Evolutionary conservation across 768 basidiomycete genomes (phyloP), one percentile per base, ranked within the genome.

Genomic region (Termitomyces bulborhizus): DNA sequence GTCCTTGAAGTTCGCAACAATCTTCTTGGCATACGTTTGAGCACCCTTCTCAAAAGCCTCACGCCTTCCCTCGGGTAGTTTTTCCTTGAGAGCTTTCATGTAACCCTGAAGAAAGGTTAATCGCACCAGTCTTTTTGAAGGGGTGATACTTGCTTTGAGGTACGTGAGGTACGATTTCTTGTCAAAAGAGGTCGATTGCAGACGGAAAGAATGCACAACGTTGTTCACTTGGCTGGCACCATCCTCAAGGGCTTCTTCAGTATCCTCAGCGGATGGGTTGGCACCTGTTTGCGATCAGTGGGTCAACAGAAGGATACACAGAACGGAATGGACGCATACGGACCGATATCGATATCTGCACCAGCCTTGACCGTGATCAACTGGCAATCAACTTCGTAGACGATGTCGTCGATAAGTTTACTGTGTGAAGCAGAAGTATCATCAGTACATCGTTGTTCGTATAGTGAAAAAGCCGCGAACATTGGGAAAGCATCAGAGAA

Each of bases 181-280:
- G 77, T 97, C 93, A 71, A 94, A 98, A 1, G 66, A 2, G 12
- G 92, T 95, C 29, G 67, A 18, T 65, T 88, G 82, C 57, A 99
- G 86, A 63, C 95, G 88, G 85, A 95, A 94, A 40, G 93, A 93
- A 77, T 92, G 74, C 50, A 85, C 84, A 60, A 98, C 79, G 71
- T 98, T 93, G 86, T 94, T 98, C 67, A 96, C 87, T 55, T 75
- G 75, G 13, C 48, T 4, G n/a, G 82, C 76, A 59, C 90, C 91
- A 0, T 90, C 88, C 69, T 93, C 95, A 53, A 95, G 69, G 27
- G 75, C 76, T 53, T 98, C 97, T 0, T 83, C 85, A 46, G 74
- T 74, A 51, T 97, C 96, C 74, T 98, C 96, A 6, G 85, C 76
- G 44, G 95, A 98, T 40, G 95, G 88, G 73, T 98, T 96, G 55